Evolutionary conservation across 2,329 filamentous ascomycete genomes (phyloP).

Genomic region (Penicillium crustosum): DNA sequence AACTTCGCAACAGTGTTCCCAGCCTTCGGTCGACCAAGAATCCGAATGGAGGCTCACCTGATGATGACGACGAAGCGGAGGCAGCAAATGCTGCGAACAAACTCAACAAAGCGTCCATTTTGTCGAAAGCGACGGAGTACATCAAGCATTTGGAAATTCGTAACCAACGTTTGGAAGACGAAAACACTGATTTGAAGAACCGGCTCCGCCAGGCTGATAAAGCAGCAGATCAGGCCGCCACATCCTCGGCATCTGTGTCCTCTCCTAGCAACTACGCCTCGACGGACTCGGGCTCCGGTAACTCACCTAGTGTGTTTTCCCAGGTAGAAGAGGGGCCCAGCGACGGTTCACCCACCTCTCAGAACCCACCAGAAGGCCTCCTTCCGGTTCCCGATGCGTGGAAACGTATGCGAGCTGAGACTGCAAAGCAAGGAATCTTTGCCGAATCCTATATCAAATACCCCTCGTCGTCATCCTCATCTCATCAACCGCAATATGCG

Average conservation of each 20-base stretch:
- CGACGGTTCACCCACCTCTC: conserved; percentile 33
- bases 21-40: conserved; percentile 77
- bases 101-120: conserved; percentile 93
- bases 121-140: conserved; percentile 95
- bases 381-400: conserved; percentile 47
- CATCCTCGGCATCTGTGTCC: conserved; percentile 40
- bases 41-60: conserved; percentile 40
- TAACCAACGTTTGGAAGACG: conserved; percentile 76
- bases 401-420: conserved; percentile 42
- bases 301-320: conserved; percentile 44
- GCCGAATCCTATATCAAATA: conserved; percentile 42
- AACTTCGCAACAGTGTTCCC: conserved; percentile 86
- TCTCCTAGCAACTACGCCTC: conserved; percentile 43
- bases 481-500: conserved; percentile 31
- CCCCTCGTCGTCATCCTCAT: conserved; percentile 21
- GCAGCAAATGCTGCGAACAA: conserved; percentile 87
- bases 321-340: conserved; percentile 38
- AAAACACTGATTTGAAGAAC: conserved; percentile 76
- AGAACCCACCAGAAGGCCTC: conserved; percentile 43
- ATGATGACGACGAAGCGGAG: conserved; percentile 76
- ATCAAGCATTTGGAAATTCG: conserved; percentile 91
- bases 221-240: conserved; percentile 43
- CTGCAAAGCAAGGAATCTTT: conserved; percentile 35
- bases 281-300: conserved; percentile 36
- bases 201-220: conserved; percentile 79